phyloP scores from a whole-genome alignment of 768 basidiomycete genomes.

The Pisolithus albus region DNA sequence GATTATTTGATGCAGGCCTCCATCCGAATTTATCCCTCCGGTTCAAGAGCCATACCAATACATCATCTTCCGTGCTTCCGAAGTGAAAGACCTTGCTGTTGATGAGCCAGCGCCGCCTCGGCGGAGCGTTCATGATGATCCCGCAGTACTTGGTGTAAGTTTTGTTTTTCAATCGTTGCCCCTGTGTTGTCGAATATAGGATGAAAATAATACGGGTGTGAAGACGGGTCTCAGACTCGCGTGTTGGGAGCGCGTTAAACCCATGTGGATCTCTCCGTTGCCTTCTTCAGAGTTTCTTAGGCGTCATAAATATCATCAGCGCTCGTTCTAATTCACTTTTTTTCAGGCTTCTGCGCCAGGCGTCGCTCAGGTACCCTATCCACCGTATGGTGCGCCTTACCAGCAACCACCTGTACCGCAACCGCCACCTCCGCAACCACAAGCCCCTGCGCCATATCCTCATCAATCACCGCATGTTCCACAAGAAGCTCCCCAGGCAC shows the following conservation, averaged over 20 bases:
- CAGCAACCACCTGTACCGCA: constrained; percentile 27
- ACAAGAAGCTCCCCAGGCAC: constrained; percentile 20
- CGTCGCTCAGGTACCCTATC: constrained; percentile 24
- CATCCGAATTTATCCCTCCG: constrained; percentile 74
- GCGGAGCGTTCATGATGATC: constrained; percentile 74
- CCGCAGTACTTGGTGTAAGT: constrained; percentile 75
- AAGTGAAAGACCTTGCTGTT: constrained; percentile 84
- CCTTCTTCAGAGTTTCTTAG: constrained; percentile 44
- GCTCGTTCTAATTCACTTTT: constrained; percentile 10
- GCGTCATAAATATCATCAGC: not conserved
- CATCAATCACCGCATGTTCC: constrained; percentile 20
- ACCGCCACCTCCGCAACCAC: constrained; percentile 25
- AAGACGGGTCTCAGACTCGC: constrained; percentile 28
- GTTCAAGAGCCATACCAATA: constrained; percentile 80
- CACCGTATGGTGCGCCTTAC: constrained; percentile 26
- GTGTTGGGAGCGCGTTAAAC: constrained; percentile 39
- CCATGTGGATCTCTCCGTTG: constrained; percentile 52
- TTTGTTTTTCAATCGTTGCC: constrained; percentile 7
- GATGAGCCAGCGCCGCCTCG: constrained; percentile 55
- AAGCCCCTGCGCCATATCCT: constrained; percentile 21
- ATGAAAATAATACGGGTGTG: constrained; percentile 44
- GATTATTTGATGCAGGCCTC: constrained; percentile 43
- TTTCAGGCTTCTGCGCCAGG: constrained; percentile 45
- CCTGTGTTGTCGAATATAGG: constrained; percentile 10
- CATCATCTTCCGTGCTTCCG: constrained; percentile 86